These are phyloP conservation scores for Ottelia alismoides DNA, from an alignment of 106 monocot species.

Conservation along the genomic window DNA sequence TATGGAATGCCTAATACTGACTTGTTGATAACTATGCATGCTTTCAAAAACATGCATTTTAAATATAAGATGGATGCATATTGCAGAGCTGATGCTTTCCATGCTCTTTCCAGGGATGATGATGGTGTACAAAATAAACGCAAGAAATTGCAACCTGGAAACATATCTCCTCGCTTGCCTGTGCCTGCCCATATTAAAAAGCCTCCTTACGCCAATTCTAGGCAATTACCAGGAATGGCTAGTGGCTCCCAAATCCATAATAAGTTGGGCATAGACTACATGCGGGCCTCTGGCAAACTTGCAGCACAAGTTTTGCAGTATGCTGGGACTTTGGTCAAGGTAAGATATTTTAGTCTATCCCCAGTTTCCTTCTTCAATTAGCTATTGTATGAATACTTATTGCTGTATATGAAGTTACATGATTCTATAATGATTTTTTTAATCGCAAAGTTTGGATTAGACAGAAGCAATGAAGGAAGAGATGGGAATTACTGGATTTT, in stretches of 20 bases:
- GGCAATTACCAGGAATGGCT: constrained; percentile 44
- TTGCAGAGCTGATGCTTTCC: no score
- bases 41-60: no score
- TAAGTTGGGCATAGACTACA: constrained; percentile 57
- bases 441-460: no score
- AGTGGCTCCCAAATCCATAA: constrained; percentile 74
- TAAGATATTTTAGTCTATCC: constrained; percentile 12
- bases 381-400: no score
- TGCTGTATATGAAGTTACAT: no score
- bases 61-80: no score
- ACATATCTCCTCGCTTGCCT: constrained; percentile 51
- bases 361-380: background rate
- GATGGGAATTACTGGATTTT: no score
- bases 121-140: constrained; percentile 17
- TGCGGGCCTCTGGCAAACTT: constrained; percentile 79
- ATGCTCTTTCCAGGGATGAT: constrained; percentile 24
- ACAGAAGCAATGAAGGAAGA: no score
- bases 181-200: constrained; percentile 62
- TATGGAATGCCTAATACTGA: no score
- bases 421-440: no score
- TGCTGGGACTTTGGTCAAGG: constrained; percentile 79
- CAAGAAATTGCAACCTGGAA: constrained; percentile 48
- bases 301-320: constrained; percentile 72
- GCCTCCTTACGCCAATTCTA: constrained; percentile 68
- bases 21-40: no score